phyloP scores from a whole-genome alignment of 768 basidiomycete species.

The Cyclocybe aegerita region DNA sequence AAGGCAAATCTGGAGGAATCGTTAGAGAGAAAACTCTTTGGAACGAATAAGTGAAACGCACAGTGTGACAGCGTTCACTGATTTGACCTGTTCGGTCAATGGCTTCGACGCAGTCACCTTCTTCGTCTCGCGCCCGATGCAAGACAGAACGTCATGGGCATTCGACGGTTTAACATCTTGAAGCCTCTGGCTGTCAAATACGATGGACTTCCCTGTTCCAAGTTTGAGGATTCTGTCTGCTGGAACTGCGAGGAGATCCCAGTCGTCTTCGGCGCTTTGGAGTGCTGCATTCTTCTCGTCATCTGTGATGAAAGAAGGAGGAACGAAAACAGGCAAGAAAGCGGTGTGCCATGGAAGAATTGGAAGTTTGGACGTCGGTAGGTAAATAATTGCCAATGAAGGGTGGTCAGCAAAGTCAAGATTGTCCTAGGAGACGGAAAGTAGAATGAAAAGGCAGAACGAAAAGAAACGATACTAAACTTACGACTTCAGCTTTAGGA shows the following conservation, averaged over 20 bases:
- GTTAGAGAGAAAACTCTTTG: slow-evolving; percentile 4
- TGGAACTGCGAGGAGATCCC: slow-evolving; percentile 44
- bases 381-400: slow-evolving; percentile 68
- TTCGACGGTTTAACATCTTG: slow-evolving; percentile 38
- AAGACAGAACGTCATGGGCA: slow-evolving; percentile 45
- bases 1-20: slow-evolving; percentile 57
- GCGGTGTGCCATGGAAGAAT: slow-evolving; percentile 35
- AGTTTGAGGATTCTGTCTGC: slow-evolving; percentile 38
- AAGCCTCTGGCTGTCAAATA: slow-evolving; percentile 51
- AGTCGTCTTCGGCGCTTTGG: slow-evolving; percentile 38
- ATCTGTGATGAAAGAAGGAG: slow-evolving; percentile 19
- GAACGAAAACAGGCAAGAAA: slow-evolving; percentile 61
- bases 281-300: slow-evolving; percentile 24
- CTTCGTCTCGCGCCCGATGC: slow-evolving; percentile 36
- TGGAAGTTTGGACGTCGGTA: slow-evolving; percentile 50
- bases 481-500: slow-evolving; percentile 25
- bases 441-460: slow-evolving; percentile 31
- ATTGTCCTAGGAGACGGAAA: slow-evolving; percentile 34
- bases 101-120: slow-evolving; percentile 34
- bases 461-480: slow-evolving; percentile 28
- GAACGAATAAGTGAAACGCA: slow-evolving; percentile 33
- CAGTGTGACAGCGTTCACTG: slow-evolving; percentile 65
- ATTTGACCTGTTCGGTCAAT: slow-evolving; percentile 41
- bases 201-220: slow-evolving; percentile 27
- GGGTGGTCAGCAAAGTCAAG: slow-evolving; percentile 36